Evolutionary conservation across 257 asterid species (phyloP).

Genomic region (Thymus mandschuricus): DNA sequence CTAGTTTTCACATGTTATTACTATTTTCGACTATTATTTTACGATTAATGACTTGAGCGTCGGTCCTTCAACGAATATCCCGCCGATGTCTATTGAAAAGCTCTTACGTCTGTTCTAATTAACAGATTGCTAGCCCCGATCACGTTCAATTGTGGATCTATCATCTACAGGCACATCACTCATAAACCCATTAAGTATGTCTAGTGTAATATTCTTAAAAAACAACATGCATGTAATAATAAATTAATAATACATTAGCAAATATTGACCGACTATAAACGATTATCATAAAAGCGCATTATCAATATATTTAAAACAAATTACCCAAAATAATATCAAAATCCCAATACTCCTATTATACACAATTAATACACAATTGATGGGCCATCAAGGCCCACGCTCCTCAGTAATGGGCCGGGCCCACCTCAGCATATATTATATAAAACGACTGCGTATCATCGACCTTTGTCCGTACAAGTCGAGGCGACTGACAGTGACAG

Average conservation of each 20-base stretch:
- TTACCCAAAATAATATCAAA: conserved; percentile 1
- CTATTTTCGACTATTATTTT: too few relatives aligned
- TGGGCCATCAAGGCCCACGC: conserved; percentile 28
- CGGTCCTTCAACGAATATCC: too few relatives aligned
- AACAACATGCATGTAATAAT: too few relatives aligned
- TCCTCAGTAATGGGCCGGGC: background rate
- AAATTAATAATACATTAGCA: background rate
- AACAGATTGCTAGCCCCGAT: too few relatives aligned
- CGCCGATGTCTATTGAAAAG: too few relatives aligned
- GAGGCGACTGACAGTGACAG: conserved; percentile 18
- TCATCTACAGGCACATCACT: too few relatives aligned
- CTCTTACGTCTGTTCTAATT: too few relatives aligned
- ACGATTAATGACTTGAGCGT: too few relatives aligned
- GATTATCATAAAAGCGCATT: background rate
- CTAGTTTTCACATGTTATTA: too few relatives aligned
- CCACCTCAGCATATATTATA: conserved; percentile 10
- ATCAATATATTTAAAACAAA: background rate
- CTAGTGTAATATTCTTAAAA: too few relatives aligned
- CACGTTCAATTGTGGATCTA: too few relatives aligned
- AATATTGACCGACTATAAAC: background rate
- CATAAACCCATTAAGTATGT: too few relatives aligned
- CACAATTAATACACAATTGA: background rate
- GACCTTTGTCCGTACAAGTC: conserved; percentile 6
- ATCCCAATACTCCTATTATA: background rate
- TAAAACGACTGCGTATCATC: background rate